Percentiles rank a stretch among this genome's conserved stretches.
Conservation (phyloP, 345 rosid species). For the Citrus cavaleriei region DNA sequence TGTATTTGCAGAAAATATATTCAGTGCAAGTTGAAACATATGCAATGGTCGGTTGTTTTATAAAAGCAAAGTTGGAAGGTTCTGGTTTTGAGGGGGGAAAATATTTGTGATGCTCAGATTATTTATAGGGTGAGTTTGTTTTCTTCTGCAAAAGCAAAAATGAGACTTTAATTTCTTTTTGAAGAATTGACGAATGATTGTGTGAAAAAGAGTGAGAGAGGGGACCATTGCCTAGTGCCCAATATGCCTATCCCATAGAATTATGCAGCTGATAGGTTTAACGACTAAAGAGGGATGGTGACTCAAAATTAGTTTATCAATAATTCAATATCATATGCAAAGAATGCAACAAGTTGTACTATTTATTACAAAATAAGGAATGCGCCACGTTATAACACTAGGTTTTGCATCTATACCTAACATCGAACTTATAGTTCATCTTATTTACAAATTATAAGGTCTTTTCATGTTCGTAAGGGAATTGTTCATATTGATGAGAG, state of each 20-base stretch:
- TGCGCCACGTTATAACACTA: not conserved
- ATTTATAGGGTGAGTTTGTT: conserved; percentile 19
- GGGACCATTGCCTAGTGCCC: not conserved
- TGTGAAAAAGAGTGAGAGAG: not conserved
- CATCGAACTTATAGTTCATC: not conserved
- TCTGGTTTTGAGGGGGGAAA: conserved; percentile 5
- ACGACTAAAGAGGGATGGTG: not conserved
- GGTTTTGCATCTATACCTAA: not conserved
- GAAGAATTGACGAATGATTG: not conserved
- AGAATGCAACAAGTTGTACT: not conserved
- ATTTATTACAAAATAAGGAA: not conserved
- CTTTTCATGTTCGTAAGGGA: too few species aligned
- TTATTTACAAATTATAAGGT: not conserved
- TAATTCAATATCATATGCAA: not conserved
- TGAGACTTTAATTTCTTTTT: not conserved
- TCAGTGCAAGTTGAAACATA: conserved; percentile 27
- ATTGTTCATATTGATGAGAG: too few species aligned
- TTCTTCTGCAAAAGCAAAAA: conserved; percentile 15
- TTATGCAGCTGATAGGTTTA: not conserved
- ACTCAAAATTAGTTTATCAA: not conserved
- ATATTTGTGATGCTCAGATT: not conserved
- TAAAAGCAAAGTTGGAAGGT: conserved; percentile 18
- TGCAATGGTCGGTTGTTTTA: conserved; percentile 9
- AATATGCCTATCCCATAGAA: not conserved
- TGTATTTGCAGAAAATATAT: conserved; percentile 24